Base-by-base conservation (phyloP, 441 rosid genomes). In the Arabidopsis lyrata region DNA sequence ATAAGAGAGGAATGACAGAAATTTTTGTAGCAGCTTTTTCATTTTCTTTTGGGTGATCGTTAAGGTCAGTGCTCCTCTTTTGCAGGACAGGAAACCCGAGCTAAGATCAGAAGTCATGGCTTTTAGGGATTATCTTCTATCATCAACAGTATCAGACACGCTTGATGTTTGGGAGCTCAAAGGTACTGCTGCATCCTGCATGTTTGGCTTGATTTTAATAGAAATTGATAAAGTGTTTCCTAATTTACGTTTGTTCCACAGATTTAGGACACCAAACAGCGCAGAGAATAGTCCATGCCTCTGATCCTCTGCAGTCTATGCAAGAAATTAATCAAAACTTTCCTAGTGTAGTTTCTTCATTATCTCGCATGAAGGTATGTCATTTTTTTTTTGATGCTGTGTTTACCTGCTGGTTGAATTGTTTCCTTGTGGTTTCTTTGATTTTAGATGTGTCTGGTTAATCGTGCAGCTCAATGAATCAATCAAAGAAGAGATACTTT, bases 261-360 rank as follows among this genome's bases (percentile, higher is more conserved):
- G 99, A 96, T 88, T 78, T 96, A 74, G 99, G 99, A 67, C 98
- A 93, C 87, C 99, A 96, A 84, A 96, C 99, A 47, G 97, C 97
- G 22, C 98, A 93, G 85, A 88, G 98, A 81, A 96, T 96, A 76
- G 93, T 93, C 68, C 98, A 88, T 63, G 96, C 98, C 70, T 90
- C 96, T 62, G 97, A 96, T 81, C 97, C 99, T 76, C 73, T 92
- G 76, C 99, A 92, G 76, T 86, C 96, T 65, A 96, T 96, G 98
- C 96, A 88, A 78, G 98, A 96, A 84, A 93, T 96, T 77, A 96
- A 83, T 84, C 98, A 93, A 82, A 96, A 96, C 80, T 96, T 96
- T 83, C 99, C 98, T 12, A 93, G 94, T 74, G 86, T 89, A 57
- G 98, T 96, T 80, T 96, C 99, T 72, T 93, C 96, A 66, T 85